Percentiles rank a stretch among this genome's conserved stretches.
Conservation (phyloP, 352 stramenopile species). For the Globisporangium viniferum region DNA sequence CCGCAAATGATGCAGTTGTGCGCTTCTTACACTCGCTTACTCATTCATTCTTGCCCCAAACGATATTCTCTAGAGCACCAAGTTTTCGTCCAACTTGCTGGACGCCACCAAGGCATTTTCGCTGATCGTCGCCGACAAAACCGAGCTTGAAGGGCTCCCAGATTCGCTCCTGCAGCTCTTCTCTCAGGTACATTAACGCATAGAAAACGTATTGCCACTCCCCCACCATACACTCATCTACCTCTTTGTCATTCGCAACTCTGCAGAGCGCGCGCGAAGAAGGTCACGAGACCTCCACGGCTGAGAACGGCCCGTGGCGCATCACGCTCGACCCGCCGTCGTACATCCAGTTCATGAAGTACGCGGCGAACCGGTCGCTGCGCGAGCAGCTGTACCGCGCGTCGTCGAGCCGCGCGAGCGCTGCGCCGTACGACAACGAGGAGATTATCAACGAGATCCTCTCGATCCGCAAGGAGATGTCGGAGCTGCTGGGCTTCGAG, state of each 20-base stretch:
- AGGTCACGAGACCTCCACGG: constrained; percentile 57
- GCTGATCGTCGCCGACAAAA: constrained; percentile 82
- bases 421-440: constrained; percentile 90
- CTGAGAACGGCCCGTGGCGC: constrained; percentile 90
- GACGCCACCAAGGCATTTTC: constrained; percentile 96
- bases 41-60: background rate
- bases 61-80: constrained; percentile 69
- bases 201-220: background rate
- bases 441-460: constrained; percentile 94
- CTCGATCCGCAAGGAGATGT: constrained; percentile 88
- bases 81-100: constrained; percentile 97
- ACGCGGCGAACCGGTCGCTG: constrained; percentile 87
- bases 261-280: constrained; percentile 66
- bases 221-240: background rate
- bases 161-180: constrained; percentile 90
- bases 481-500: constrained; percentile 90
- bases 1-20: background rate
- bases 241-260: background rate
- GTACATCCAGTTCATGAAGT: constrained; percentile 96
- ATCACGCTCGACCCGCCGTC: constrained; percentile 94
- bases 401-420: constrained; percentile 90
- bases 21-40: background rate
- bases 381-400: constrained; percentile 93
- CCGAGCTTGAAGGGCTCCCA: constrained; percentile 89
- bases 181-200: constrained; percentile 49